These are phyloP conservation scores for Ceratobasidium sp. DNA, from an alignment of 1,284 basidiomycete species.

Conservation along the genomic window DNA sequence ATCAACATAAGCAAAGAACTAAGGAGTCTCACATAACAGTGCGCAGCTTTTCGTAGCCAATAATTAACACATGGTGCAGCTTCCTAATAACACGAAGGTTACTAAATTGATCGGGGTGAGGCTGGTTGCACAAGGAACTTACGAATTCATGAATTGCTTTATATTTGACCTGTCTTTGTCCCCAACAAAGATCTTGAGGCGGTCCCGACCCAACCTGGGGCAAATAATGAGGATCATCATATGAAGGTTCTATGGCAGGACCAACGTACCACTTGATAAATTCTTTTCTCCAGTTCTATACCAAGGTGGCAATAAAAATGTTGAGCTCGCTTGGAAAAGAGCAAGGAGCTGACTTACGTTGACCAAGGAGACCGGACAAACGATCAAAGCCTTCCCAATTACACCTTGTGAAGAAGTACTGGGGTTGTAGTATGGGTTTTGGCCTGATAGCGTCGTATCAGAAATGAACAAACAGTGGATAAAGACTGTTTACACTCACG, in stretches of 20 bases:
- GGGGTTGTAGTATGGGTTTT: slow-evolving; percentile 80
- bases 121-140: slow-evolving; percentile 47
- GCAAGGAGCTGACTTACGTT: slow-evolving; percentile 63
- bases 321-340: too few relatives aligned
- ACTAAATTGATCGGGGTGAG: neutral
- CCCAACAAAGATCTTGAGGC: slow-evolving; percentile 80
- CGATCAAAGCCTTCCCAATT: slow-evolving; percentile 85
- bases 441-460: too few relatives aligned
- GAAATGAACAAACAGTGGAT: too few relatives aligned
- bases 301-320: too few relatives aligned
- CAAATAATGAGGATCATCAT: slow-evolving; percentile 2
- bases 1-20: neutral
- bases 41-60: slow-evolving; percentile 93
- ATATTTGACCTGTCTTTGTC: slow-evolving; percentile 79
- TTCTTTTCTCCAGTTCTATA: slow-evolving; percentile 94
- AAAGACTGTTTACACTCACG: slow-evolving; percentile 62
- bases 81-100: slow-evolving; percentile 60
- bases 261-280: slow-evolving; percentile 86
- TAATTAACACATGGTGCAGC: slow-evolving; percentile 84
- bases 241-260: neutral
- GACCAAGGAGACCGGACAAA: slow-evolving; percentile 93
- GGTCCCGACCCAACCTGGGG: slow-evolving; percentile 77
- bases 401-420: slow-evolving; percentile 48
- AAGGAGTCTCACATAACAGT: slow-evolving; percentile 71
- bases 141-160: slow-evolving; percentile 80